phyloP scores from a whole-genome alignment of 2,329 filamentous ascomycete species.

The Albifimbria verrucaria region DNA sequence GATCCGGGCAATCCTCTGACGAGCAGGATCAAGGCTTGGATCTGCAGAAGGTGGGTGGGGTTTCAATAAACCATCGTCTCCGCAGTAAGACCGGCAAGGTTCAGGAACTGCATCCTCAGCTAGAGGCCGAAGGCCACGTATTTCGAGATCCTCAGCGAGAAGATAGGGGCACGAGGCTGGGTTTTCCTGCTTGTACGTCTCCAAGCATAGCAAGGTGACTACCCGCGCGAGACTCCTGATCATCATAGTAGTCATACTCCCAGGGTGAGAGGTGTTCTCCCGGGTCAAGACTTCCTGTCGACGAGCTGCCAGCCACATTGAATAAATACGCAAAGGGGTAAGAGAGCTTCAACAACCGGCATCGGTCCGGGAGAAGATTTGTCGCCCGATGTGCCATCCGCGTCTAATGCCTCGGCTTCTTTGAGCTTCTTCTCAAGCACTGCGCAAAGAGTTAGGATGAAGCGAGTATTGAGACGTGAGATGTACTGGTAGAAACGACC shows the following conservation, averaged over 20 bases:
- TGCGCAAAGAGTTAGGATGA: slow-evolving; percentile 69
- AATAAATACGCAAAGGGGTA: slow-evolving; percentile 52
- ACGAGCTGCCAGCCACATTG: slow-evolving; percentile 50
- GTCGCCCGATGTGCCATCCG: not conserved
- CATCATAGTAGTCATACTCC: slow-evolving; percentile 42
- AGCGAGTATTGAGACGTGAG: slow-evolving; percentile 74
- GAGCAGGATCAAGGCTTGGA: slow-evolving; percentile 25
- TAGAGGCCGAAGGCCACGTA: slow-evolving; percentile 41
- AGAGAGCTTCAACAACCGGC: slow-evolving; percentile 36
- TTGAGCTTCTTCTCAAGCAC: slow-evolving; percentile 68
- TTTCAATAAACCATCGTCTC: slow-evolving; percentile 33
- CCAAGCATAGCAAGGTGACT: slow-evolving; percentile 44
- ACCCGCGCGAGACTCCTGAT: slow-evolving; percentile 42
- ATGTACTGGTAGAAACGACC: slow-evolving; percentile 60
- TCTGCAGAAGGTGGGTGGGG: slow-evolving; percentile 31
- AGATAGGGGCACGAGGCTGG: slow-evolving; percentile 44
- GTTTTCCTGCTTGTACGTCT: slow-evolving; percentile 36
- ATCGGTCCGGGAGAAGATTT: slow-evolving; percentile 24
- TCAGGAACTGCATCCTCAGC: slow-evolving; percentile 33
- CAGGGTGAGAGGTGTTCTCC: slow-evolving; percentile 36
- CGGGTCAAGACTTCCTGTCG: slow-evolving; percentile 44
- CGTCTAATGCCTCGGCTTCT: slow-evolving; percentile 27
- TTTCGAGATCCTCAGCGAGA: slow-evolving; percentile 47
- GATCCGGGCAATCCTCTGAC: slow-evolving; percentile 42
- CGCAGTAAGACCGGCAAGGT: slow-evolving; percentile 36